Conservation (phyloP, 305 asterid genomes). For the Fraxinus albicans region DNA sequence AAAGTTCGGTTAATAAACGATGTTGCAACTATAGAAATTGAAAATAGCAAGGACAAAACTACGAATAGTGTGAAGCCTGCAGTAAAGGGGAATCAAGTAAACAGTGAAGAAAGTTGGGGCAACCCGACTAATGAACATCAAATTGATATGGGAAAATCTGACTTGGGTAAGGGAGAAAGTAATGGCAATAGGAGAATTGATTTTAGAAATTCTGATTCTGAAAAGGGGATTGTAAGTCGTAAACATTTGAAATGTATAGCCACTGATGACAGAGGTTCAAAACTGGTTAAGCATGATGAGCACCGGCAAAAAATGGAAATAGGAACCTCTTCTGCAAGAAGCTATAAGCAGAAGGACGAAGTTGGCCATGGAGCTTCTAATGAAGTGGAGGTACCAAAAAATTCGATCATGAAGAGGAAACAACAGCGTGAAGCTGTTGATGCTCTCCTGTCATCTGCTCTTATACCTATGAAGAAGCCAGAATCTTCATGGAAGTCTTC, state of each 20-base stretch:
- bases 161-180: constrained; percentile 24
- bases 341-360: constrained; percentile 42
- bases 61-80: constrained; percentile 29
- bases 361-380: constrained; percentile 31
- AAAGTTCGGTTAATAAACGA: constrained; percentile 27
- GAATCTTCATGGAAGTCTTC: constrained; percentile 46
- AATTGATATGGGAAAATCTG: constrained; percentile 28
- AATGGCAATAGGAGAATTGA: constrained; percentile 24
- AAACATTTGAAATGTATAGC: constrained; percentile 30
- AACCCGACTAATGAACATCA: constrained; percentile 30
- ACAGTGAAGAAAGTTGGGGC: constrained; percentile 25
- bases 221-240: constrained; percentile 41
- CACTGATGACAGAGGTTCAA: constrained; percentile 27
- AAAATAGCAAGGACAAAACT: constrained; percentile 28
- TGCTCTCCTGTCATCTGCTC: constrained; percentile 91
- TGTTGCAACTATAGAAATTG: constrained; percentile 30
- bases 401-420: constrained; percentile 58
- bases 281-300: constrained; percentile 37
- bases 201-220: constrained; percentile 30
- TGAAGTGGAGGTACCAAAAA: constrained; percentile 41
- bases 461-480: constrained; percentile 80
- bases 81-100: constrained; percentile 34
- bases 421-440: constrained; percentile 93
- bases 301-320: constrained; percentile 23
- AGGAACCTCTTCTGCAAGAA: constrained; percentile 38